Base-by-base conservation (phyloP, 2,329 filamentous ascomycete genomes). In the Pseudopyricularia javanii region DNA sequence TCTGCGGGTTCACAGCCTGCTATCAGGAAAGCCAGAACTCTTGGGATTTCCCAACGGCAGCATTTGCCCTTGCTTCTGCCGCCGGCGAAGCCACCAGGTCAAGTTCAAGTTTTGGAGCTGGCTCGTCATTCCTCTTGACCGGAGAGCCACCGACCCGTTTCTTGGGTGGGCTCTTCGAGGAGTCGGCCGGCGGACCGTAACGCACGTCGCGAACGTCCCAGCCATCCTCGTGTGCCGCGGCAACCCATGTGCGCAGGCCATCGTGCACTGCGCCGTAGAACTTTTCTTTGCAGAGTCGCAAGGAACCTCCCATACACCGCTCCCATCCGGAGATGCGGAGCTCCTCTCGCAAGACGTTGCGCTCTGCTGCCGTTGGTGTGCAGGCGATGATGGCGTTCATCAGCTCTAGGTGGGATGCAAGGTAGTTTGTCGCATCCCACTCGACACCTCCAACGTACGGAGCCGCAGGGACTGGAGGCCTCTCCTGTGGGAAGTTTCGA, bases 381-480 rank as follows among this genome's bases (percentile, higher is more conserved):
- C 85, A 91, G 1, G 91, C 88, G 54, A 97, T 71, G 54, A 97
- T 81, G 30, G 89, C 91, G 63, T 97, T 98, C 61, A 97, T 71
- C 11, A 98, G 82, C 63, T 97, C 93, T 9, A 98, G 76, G 63
- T 98, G 91, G 0, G 87, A 88, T 17, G 91, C 89, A 11, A 97
- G 76, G 65, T 97, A 97, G 68, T 95, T 96, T 9, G 93, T 97
- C 3, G 93, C 93, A 64, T 97, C 93, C 93, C 93, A 97, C 68
- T 98, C 93, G 9, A 97, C 93, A 52, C 93, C 91, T 49, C 93
- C 93, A 43, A 97, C 91, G 63, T 97, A 97, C 1, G 91, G 91
- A 5, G 91, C 91, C 15, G 93, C 91, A 26, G 91, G 89, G 1
- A 97, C 90, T 0, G 93, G 93, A 3, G 91, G 87, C 0, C 90